phyloP scores from a whole-genome alignment of 2,329 filamentous ascomycete genomes.

The Neopestalotiopsis rosae region DNA sequence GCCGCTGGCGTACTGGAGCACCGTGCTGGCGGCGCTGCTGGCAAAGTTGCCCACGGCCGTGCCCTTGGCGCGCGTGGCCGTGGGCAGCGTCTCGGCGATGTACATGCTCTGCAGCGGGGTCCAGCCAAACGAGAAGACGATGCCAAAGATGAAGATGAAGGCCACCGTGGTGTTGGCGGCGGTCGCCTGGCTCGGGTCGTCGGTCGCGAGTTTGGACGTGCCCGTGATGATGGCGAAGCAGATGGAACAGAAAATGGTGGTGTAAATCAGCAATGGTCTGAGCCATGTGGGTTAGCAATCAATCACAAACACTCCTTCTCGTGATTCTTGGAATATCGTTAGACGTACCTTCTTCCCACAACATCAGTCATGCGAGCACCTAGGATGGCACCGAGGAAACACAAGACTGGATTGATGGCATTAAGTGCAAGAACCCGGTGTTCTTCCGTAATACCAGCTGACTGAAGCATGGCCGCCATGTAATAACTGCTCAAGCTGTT shows the following conservation, averaged over 20 bases:
- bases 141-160: conserved; percentile 59
- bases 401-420: conserved; percentile 58
- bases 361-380: conserved; percentile 62
- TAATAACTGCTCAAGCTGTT: conserved; percentile 59
- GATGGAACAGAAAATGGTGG: conserved; percentile 49
- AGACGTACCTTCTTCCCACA: conserved; percentile 49
- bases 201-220: conserved; percentile 48
- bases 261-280: conserved; percentile 55
- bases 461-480: conserved; percentile 55
- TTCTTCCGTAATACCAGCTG: conserved; percentile 56
- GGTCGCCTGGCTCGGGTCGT: conserved; percentile 37
- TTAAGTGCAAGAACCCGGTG: conserved; percentile 55
- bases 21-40: conserved; percentile 41
- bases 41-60: conserved; percentile 49
- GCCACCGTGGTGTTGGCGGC: conserved; percentile 52
- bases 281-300: background rate
- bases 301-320: background rate
- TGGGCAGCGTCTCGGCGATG: conserved; percentile 52
- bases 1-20: conserved; percentile 50
- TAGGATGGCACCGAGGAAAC: conserved; percentile 53
- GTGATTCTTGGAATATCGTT: background rate
- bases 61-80: conserved; percentile 50
- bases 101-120: conserved; percentile 56
- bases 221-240: conserved; percentile 57
- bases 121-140: conserved; percentile 57